Evolutionary conservation across 176 grass and related monocot species (phyloP).

Genomic region (Avena atlantica): DNA sequence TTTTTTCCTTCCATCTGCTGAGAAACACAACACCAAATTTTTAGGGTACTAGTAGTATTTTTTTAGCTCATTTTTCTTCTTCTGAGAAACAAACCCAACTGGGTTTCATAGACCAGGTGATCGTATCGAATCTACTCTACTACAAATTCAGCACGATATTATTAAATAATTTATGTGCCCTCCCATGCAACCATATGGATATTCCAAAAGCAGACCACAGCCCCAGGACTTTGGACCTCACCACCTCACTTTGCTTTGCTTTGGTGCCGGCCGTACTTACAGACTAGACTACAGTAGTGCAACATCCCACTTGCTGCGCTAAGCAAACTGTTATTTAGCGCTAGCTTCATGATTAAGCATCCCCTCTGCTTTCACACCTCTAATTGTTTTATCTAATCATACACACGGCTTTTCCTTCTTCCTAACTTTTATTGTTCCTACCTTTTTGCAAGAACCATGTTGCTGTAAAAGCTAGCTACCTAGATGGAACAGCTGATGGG

Average conservation of each 20-base stretch:
- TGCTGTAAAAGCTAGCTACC: neutral
- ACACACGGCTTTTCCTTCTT: neutral
- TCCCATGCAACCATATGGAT: neutral
- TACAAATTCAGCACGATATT: neutral
- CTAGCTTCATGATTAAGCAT: slow-evolving; percentile 2
- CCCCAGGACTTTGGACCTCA: slow-evolving; percentile 27
- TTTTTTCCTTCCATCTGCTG: too few species aligned
- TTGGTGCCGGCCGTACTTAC: neutral
- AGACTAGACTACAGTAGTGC: neutral
- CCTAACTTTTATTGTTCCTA: neutral
- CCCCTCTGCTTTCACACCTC: neutral
- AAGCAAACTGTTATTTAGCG: slow-evolving; percentile 2
- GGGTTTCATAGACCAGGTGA: neutral
- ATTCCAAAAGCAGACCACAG: slow-evolving; percentile 32
- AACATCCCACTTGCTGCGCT: neutral
- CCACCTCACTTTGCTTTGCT: slow-evolving; percentile 6
- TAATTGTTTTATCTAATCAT: neutral
- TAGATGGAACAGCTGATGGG: neutral
- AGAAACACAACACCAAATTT: too few species aligned
- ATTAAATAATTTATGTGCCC: neutral
- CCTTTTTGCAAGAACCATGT: neutral
- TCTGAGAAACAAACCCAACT: neutral
- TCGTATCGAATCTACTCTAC: neutral
- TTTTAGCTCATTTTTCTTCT: neutral
- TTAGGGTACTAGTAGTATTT: too few species aligned